phyloP scores from a whole-genome alignment of 805 yeast genomes.

The Grigorovia jiainica region DNA sequence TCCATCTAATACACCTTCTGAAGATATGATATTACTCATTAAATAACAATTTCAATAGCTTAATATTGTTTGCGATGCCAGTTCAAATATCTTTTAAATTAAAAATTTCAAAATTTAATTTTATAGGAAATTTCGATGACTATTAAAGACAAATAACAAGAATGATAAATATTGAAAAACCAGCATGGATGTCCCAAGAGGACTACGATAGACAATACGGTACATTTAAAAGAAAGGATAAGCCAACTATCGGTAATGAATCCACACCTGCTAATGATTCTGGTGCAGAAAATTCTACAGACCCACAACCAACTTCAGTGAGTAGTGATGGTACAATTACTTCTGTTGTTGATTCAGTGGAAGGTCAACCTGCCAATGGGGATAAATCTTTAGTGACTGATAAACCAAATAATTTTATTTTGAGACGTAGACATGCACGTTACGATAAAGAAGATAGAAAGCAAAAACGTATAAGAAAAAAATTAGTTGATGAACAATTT shows the following conservation, averaged over 20 bases:
- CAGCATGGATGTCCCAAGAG: slow-evolving; percentile 32
- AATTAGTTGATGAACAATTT: slow-evolving; percentile 26
- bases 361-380: neutral
- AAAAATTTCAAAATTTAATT: too few species aligned
- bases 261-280: neutral
- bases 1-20: neutral
- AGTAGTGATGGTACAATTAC: neutral
- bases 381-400: neutral
- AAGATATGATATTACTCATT: too few species aligned
- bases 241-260: neutral
- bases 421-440: slow-evolving; percentile 23
- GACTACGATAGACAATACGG: slow-evolving; percentile 28
- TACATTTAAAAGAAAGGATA: slow-evolving; percentile 5
- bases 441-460: slow-evolving; percentile 26
- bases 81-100: too few species aligned
- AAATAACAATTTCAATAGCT: too few species aligned
- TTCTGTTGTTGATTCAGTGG: neutral
- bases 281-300: neutral
- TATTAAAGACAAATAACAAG: neutral
- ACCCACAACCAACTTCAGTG: neutral
- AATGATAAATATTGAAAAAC: slow-evolving; percentile 23
- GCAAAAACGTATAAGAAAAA: slow-evolving; percentile 26
- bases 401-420: slow-evolving; percentile 11
- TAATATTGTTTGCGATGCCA: too few species aligned
- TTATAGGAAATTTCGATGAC: neutral